Base-by-base conservation (phyloP, 2,329 filamentous ascomycete genomes). In the Cladosporium sp. region DNA sequence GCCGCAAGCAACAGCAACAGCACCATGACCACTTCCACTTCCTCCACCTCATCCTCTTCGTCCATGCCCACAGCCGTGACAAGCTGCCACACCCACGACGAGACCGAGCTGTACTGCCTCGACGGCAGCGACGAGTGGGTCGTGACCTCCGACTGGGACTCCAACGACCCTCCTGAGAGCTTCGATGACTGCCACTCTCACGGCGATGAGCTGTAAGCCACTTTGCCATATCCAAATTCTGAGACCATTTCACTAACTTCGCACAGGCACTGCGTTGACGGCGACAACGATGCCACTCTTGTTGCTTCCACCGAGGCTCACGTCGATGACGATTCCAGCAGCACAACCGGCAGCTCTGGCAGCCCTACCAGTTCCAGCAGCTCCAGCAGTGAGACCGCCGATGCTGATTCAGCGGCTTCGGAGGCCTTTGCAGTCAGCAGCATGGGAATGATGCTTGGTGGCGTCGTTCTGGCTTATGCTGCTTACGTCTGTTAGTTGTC, bases 21-120 rank as follows among this genome's bases (percentile, higher is more conserved):
- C 15, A 39, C 38, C 33, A 20, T 33, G 7, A 47, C 35, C n/a
- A n/a, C 32, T 15, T 47, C 43, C n/a, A 19, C 43, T 4, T 38
- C 43, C n/a, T 6, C 43, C 16, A n/a, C 43, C 4, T 46, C 43
- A 20, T 27, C 43, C 12, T n/a, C 32, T 16, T 16, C 43, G 12
- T 29, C 45, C 8, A 27, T 13, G 6, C 45, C 45, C 4, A 35
- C 36, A 13, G 45, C 36, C 15, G 45, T 48, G 18, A 48, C 25
- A 27, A 48, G 30, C 25, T 48, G 45, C 27, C 45, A 48, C 45
- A 16, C 45, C n/a, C 45, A 40, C 13, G 45, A 29, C 27, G 38
- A 39, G 8, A 18, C 36, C 3, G 45, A 40, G 36, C 45, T 48
- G 7, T 48, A 32, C 36, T 48, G 45, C 36, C 16, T 48, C 4